phyloP scores from a whole-genome alignment of 2,329 filamentous ascomycete genomes.

The Diaporthe sp. region DNA sequence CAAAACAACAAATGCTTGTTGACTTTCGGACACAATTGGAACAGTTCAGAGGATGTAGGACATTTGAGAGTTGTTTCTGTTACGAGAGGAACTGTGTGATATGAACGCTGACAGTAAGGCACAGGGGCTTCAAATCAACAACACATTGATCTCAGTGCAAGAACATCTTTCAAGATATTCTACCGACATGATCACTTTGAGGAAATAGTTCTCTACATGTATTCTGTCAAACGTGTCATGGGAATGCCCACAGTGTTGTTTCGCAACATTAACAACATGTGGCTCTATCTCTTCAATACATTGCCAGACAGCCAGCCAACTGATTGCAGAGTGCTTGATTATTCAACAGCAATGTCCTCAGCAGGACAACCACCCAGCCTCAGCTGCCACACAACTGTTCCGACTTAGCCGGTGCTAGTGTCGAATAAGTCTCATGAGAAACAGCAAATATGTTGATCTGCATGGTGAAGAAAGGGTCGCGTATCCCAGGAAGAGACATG shows the following conservation, averaged over 20 bases:
- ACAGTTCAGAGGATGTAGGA: too few relatives aligned
- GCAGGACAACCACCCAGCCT: background rate
- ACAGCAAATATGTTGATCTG: background rate
- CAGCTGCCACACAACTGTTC: background rate
- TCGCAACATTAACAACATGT: background rate
- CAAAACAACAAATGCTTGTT: background rate
- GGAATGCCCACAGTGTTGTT: background rate
- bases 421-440: background rate
- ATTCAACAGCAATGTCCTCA: background rate
- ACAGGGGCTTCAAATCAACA: background rate
- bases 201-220: background rate
- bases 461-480: background rate
- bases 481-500: background rate
- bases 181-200: background rate
- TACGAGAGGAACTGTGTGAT: background rate
- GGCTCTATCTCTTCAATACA: background rate
- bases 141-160: background rate
- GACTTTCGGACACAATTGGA: background rate
- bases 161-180: background rate
- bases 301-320: background rate
- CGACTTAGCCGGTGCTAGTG: background rate
- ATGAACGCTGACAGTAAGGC: background rate
- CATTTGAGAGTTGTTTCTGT: too few relatives aligned
- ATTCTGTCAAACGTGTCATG: background rate
- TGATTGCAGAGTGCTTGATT: background rate